Evolutionary conservation across 495 filamentous ascomycete species (phyloP).

Genomic region (Pseudevernia furfuracea): DNA sequence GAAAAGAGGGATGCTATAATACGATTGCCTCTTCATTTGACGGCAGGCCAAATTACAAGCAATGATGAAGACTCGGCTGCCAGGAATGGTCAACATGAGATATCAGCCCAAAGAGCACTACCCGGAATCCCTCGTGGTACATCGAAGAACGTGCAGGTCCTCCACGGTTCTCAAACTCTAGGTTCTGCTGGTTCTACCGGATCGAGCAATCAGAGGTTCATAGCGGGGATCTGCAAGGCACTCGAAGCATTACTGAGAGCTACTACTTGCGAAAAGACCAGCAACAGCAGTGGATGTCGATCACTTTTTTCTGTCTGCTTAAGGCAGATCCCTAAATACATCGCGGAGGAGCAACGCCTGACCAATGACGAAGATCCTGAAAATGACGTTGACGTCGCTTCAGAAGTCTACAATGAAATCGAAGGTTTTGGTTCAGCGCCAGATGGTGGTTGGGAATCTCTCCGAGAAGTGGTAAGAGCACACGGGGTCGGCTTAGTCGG

Average conservation of each 20-base stretch:
- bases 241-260: constrained; percentile 42
- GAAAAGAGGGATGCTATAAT: background rate
- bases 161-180: background rate
- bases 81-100: background rate
- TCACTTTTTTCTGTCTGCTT: constrained; percentile 61
- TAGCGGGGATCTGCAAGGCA: constrained; percentile 40
- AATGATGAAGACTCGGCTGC: background rate
- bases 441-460: constrained; percentile 54
- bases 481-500: constrained; percentile 56
- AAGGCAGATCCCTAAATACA: constrained; percentile 55
- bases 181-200: background rate
- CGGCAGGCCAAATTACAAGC: background rate
- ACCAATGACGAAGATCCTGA: constrained; percentile 44
- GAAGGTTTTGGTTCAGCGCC: constrained; percentile 49
- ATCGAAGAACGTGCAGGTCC: background rate
- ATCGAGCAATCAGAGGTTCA: constrained; percentile 23
- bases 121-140: background rate
- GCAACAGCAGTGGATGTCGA: constrained; percentile 30
- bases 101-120: background rate
- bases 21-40: constrained; percentile 7
- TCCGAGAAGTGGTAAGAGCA: constrained; percentile 56
- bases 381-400: constrained; percentile 34
- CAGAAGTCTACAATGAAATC: constrained; percentile 55
- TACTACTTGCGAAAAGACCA: constrained; percentile 28
- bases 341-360: constrained; percentile 51